Evolutionary conservation across 1,284 basidiomycete species (phyloP), one percentile per base, ranked within the genome.

Genomic region (Tetrapyrgos nigripes): DNA sequence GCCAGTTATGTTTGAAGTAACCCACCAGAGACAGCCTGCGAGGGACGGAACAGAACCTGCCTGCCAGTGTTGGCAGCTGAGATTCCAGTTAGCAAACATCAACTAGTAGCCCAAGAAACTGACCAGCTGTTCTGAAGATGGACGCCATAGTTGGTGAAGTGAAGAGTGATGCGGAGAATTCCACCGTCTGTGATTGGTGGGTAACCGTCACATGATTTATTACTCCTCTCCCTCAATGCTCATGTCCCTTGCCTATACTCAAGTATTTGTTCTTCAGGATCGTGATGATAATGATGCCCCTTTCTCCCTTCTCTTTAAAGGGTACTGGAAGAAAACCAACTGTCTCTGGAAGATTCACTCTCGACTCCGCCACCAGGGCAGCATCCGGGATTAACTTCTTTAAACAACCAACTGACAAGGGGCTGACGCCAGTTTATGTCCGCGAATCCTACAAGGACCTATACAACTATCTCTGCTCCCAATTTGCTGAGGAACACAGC

Each of bases 71-170:
- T 74, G 58, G 73, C 65, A 59, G 76, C 83, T 85, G n/a, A 61
- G 14, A 60, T 44, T 37, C 53, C 37, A 56, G 35, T 11, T 50
- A 54, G 60, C 62, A 51, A 58, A 24, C 23, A 31, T 23, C 46
- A 28, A 24, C 5, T 23, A 10, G 44, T 28, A 37, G 13, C 21
- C 23, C 44, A 9, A 40, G 23, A 19, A 14, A 64, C 75, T 60
- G 62, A 85, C 85, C 77, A 73, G 81, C 75, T 62, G 78, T 70
- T 69, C 76, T 82, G 60, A 86, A 70, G 37, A 78, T 68, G 69
- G 84, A 76, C 65, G 84, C 82, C 84, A 88, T 88, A 66, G 61
- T 66, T 63, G 66, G 61, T 57, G 63, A 63, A 57, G 64, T 58
- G 40, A 63, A 60, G 59, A 55, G 33, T 27, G 47, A 60, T 35